phyloP scores from a whole-genome alignment of 495 filamentous ascomycete species.

The Aspergillus bertholletiae region DNA sequence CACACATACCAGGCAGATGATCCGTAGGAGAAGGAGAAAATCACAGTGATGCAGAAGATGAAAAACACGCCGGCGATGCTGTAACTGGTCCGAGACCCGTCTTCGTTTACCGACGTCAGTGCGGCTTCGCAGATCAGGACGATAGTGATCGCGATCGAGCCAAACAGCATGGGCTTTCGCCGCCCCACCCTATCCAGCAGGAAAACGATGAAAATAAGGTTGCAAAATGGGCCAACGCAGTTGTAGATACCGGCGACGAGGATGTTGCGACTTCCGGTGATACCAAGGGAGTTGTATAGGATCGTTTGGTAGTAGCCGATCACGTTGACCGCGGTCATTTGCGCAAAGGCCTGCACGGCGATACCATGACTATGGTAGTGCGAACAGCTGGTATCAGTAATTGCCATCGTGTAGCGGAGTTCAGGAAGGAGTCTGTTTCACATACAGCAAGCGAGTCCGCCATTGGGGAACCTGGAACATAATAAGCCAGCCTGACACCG shows the following conservation, averaged over 20 bases:
- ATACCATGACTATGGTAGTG: slow-evolving; percentile 27
- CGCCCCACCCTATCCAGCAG: slow-evolving; percentile 38
- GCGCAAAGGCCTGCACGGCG: slow-evolving; percentile 36
- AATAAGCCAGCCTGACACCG: slow-evolving; percentile 41
- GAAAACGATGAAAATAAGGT: slow-evolving; percentile 45
- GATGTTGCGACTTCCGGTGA: slow-evolving; percentile 45
- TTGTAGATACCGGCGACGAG: slow-evolving; percentile 61
- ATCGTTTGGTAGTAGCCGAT: slow-evolving; percentile 59
- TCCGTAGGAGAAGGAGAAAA: slow-evolving; percentile 46
- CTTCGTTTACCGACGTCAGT: slow-evolving; percentile 36
- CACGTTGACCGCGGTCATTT: slow-evolving; percentile 54
- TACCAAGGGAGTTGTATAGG: slow-evolving; percentile 57
- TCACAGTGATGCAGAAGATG: slow-evolving; percentile 44
- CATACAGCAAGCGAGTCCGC: slow-evolving; percentile 46
- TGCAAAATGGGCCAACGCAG: slow-evolving; percentile 51
- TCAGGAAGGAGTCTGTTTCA: neutral
- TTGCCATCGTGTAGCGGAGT: neutral
- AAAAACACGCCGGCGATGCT: slow-evolving; percentile 48
- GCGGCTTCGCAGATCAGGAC: slow-evolving; percentile 42
- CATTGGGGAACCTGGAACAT: slow-evolving; percentile 52
- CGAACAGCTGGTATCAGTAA: neutral
- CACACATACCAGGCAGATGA: slow-evolving; percentile 39
- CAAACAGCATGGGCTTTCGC: slow-evolving; percentile 35
- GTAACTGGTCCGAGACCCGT: slow-evolving; percentile 29
- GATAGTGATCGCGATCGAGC: slow-evolving; percentile 35